Base-by-base conservation (phyloP, 495 filamentous ascomycete species). In the Podospora tetraspora region DNA sequence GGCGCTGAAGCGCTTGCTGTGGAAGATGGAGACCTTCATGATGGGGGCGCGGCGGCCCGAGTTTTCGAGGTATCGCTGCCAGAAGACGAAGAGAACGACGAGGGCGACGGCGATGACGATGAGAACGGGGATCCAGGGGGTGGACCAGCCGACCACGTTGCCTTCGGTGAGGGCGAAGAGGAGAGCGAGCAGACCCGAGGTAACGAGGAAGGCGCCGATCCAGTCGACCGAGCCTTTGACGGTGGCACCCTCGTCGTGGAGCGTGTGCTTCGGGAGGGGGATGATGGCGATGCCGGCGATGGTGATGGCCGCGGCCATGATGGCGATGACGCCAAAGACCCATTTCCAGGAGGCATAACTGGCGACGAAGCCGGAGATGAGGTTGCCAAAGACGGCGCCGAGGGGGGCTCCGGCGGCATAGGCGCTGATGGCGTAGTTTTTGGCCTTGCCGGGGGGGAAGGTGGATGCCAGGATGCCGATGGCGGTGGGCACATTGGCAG, bases 131-230 rank as follows among this genome's bases (percentile, higher is more conserved):
- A 92, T 83, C 79, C 89, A 92, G 4, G 87, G 84, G 0, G 86
- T 89, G 22, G 74, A 74, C 90, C 90, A 93, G 8, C 90, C 90
- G 32, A 89, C 80, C 0, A 87, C 82, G 66, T 88, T 88, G 19
- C 87, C 87, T 71, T 89, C 84, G 7, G 87, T 87, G 25, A 89
- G 72, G n/a, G 85, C 84, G 63, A 88, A 88, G n/a, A 89, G 74
- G 2, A 90, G 81, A 1, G 82, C 82, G 11, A 89, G 75, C 11
- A 91, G 85, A 8, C 90, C 88, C 29, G 77, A 79, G 11, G 91
- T 88, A 58, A 89, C 81, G 62, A 92, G 79, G 12, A 82, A 75
- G 1, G 89, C 89, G 1, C 90, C 91, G 3, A 88, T 69, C 75
- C 90, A 81, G 76, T 93, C 90, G 66, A 93, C 85, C 24, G 78